phyloP scores from a whole-genome alignment of 352 stramenopile genomes.

The Globisporangium perplexum region DNA sequence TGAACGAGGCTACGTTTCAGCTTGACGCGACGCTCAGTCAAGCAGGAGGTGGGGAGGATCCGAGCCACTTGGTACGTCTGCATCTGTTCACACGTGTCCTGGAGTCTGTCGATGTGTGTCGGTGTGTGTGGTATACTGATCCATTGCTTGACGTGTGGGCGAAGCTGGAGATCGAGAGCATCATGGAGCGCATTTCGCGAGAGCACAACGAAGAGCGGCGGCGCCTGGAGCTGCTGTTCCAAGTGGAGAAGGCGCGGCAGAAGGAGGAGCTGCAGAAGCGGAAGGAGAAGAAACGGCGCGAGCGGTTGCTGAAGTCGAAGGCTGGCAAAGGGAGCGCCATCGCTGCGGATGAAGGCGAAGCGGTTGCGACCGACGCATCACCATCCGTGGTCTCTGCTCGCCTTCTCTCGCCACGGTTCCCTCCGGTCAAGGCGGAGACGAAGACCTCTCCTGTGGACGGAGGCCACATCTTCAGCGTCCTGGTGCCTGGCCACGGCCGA shows the following conservation, averaged over 20 bases:
- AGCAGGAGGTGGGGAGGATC: slow-evolving; percentile 6
- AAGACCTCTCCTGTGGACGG: slow-evolving; percentile 14
- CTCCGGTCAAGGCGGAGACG: slow-evolving; percentile 15
- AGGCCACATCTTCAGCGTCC: slow-evolving; percentile 17
- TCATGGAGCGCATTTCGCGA: slow-evolving; percentile 52
- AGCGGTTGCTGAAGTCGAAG: slow-evolving; percentile 41
- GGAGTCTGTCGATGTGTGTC: background rate
- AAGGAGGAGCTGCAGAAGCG: slow-evolving; percentile 60
- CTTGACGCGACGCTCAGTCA: slow-evolving; percentile 22
- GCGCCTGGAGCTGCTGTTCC: slow-evolving; percentile 51
- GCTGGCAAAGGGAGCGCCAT: background rate
- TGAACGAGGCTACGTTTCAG: slow-evolving; percentile 26
- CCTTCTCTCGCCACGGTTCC: background rate
- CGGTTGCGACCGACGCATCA: background rate
- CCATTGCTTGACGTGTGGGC: background rate
- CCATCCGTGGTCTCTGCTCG: slow-evolving; percentile 14
- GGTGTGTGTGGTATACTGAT: slow-evolving; percentile 3
- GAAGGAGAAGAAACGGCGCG: slow-evolving; percentile 57
- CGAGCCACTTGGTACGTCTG: slow-evolving; percentile 8
- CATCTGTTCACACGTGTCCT: background rate
- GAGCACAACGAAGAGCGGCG: slow-evolving; percentile 65
- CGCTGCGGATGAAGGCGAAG: background rate
- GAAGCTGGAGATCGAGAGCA: slow-evolving; percentile 52
- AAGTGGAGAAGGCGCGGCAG: slow-evolving; percentile 60
- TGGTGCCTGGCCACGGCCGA: slow-evolving; percentile 36